Evolutionary conservation across 2,329 filamentous ascomycete genomes (phyloP).

Genomic region (Plenodomus biglobosus): DNA sequence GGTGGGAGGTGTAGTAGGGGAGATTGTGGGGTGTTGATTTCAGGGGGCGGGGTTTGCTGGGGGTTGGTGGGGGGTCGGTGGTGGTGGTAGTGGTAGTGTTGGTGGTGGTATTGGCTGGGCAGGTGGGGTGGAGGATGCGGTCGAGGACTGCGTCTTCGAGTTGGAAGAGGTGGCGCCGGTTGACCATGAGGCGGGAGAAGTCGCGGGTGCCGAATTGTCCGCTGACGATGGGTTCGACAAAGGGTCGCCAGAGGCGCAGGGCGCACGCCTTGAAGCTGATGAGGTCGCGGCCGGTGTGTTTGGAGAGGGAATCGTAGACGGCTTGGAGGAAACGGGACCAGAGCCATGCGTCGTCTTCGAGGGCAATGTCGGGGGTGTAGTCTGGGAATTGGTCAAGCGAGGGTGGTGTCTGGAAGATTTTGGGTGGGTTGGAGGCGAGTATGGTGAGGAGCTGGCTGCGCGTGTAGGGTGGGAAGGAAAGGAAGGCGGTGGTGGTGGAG

Average conservation of each 20-base stretch:
- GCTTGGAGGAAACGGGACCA: constrained; percentile 81
- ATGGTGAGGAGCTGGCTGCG: constrained; percentile 79
- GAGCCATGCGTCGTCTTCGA: constrained; percentile 65
- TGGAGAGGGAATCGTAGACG: constrained; percentile 83
- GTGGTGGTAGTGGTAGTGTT: constrained; percentile 1
- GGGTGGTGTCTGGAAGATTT: constrained; percentile 48
- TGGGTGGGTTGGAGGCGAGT: constrained; percentile 56
- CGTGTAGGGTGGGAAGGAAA: constrained; percentile 82
- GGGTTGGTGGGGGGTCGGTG: constrained; percentile 8
- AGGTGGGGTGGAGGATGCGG: constrained; percentile 49
- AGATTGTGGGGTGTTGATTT: constrained; percentile 51
- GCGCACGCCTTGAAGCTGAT: constrained; percentile 71
- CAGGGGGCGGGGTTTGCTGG: constrained; percentile 13
- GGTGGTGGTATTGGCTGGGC: background rate
- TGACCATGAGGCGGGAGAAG: constrained; percentile 79
- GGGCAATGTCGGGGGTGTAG: constrained; percentile 50
- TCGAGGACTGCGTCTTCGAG: constrained; percentile 71
- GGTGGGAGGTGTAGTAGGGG: constrained; percentile 71
- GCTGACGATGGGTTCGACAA: constrained; percentile 73
- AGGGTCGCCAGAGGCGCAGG: constrained; percentile 77
- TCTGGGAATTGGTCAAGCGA: constrained; percentile 47
- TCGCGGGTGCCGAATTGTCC: constrained; percentile 76
- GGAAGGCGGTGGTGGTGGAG: constrained; percentile 68
- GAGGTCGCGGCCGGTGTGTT: constrained; percentile 77
- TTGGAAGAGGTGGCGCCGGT: constrained; percentile 68